Evolutionary conservation across 805 yeast species (phyloP), one percentile per base, ranked within the genome.

Genomic region (Candida ulmi): DNA sequence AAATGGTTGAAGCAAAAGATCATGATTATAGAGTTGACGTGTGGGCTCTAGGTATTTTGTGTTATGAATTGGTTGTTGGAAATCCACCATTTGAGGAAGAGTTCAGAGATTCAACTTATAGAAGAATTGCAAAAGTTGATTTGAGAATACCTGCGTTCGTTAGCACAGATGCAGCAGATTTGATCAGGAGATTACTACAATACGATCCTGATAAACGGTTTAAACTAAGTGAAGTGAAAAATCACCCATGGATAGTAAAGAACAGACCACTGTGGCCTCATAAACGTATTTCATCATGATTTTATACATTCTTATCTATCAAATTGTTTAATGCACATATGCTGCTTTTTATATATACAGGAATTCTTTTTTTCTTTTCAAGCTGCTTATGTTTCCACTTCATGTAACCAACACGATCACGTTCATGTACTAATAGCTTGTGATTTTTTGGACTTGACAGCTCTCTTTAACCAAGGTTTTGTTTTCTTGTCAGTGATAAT

Each of bases 31-130:
- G 71, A 37, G 95, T 88, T 0, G 99, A 91, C 57, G 73, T 83
- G 3, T 91, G 99, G 99, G 87, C 97, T 1, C 65, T 91, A 39
- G 99, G 99, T 0, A 79, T 91, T 2, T 60, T 91, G 28, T 72
- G 88, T 45, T 91, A 83, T 55, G 99, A 91, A 59, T 73, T 93
- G 37, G 62, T 91, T 2, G 88, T 83, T 4, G 98, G 97, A 0
- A 69, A 72, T 35, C 96, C 99, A 0, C 98, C 98, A 0, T 91
- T 91, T 58, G 96, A 88, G 57, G 96, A 86, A 48, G 71, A 70
- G 23, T 79, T 83, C 44, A 80, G 83, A 38, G 83, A 80, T 43
- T 74, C 80, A 15, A 93, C 98, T 0, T 87, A 85, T 57, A 78
- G 77, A 53, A 68, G 93, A 45, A 93, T 93, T 30, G 80, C 83